Percentiles rank a stretch among this genome's conserved stretches.
phyloP scores from a whole-genome alignment of 805 yeast species.

The Cyberlindnera galapagoensis region DNA sequence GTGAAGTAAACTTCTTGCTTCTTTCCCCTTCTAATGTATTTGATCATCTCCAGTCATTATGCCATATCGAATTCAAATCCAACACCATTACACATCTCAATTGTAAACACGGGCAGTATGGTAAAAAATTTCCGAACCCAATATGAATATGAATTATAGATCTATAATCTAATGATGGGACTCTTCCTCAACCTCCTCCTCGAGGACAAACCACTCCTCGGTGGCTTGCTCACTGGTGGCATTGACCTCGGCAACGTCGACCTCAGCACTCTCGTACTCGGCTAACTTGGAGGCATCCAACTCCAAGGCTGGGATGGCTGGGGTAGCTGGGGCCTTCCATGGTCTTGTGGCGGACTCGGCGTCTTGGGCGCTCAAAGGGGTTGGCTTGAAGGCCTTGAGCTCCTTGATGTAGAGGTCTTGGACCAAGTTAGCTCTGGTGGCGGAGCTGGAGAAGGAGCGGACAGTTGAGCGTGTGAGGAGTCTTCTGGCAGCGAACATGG shows the following conservation, averaged over 20 bases:
- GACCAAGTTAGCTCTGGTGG: slow-evolving; percentile 45
- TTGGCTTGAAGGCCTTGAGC: slow-evolving; percentile 84
- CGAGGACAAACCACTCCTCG: slow-evolving; percentile 75
- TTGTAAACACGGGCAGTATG: too few species aligned
- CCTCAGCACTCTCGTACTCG: slow-evolving; percentile 62
- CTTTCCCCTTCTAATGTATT: too few species aligned
- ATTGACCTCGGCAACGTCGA: slow-evolving; percentile 50
- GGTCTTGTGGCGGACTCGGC: slow-evolving; percentile 74
- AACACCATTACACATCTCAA: too few species aligned
- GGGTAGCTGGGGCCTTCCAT: slow-evolving; percentile 78
- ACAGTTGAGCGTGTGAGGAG: slow-evolving; percentile 22
- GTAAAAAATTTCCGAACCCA: too few species aligned
- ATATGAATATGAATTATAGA: too few species aligned
- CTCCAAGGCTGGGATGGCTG: slow-evolving; percentile 68
- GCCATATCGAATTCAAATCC: too few species aligned
- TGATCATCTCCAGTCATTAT: too few species aligned
- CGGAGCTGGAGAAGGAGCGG: slow-evolving; percentile 31
- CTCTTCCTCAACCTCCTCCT: slow-evolving; percentile 57
- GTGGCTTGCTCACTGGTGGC: slow-evolving; percentile 32
- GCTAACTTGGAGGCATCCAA: slow-evolving; percentile 61
- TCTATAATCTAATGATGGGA: slow-evolving; percentile 27
- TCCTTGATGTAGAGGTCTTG: slow-evolving; percentile 84
- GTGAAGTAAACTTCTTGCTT: too few species aligned
- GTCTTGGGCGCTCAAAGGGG: slow-evolving; percentile 63
- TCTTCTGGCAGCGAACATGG: slow-evolving; percentile 22